Base-by-base conservation (phyloP, 257 asterid species). In the Lycium ferocissimum region DNA sequence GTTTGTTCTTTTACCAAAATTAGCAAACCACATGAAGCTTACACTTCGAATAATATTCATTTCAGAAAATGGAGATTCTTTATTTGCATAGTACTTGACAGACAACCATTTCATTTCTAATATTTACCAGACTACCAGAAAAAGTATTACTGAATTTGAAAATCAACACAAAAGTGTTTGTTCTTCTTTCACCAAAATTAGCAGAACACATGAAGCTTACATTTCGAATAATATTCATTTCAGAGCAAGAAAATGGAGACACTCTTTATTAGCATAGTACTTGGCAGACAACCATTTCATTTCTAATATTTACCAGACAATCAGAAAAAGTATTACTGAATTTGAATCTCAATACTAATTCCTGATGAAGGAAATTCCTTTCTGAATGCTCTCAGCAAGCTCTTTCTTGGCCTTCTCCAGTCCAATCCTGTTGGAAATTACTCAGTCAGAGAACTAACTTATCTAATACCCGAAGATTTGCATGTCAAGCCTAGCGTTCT, bases 381-480 rank as follows among this genome's bases (percentile, higher is more conserved):
- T 97, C 84, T 92, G 93, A 56, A 97, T 97, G 94, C 99, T 95
- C 71, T 86, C 95, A n/a, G 91, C 92, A 85, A 97, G 86, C 90
- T 97, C 99, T 88, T 95, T 90, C 93, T 97, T 95, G 8, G 98
- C 98, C 90, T 92, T 94, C 90, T 92, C 98, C 90, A 97, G 89
- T 11, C 99, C 97, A 75, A 75, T 90, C 97, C 99, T 97, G 93
- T 26, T 67, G 81, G 58, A 84, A 40, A 12, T 40, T 40, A 51
- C 49, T 53, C 40, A 53, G 26, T 78, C 62, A 78, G 82, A 53
- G 63, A 56, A 78, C 65, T 4, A 22, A 26, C 65, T 51, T 78
- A 14, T 78, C 65, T 14, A 26, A 53, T 26, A 26, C n/a, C 65
- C 33, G 3, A 33, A 78, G 45, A 22, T 26, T 7, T 33, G 26